These are phyloP conservation scores for Chenopodium formosanum DNA, from an alignment of 148 eudicot species.

Conservation along the genomic window DNA sequence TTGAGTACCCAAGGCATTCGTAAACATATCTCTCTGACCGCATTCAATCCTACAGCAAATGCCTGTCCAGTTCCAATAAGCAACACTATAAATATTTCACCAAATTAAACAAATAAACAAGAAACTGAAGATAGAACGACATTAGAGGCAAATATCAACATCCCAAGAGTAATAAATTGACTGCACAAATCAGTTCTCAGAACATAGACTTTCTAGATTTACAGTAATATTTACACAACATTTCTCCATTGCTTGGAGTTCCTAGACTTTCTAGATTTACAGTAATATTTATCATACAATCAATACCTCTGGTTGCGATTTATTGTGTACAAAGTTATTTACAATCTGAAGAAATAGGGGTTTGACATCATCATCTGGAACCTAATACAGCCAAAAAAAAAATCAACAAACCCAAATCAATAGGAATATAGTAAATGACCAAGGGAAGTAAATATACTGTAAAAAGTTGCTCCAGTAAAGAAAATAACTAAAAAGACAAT, in stretches of 20 bases:
- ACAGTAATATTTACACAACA: not conserved
- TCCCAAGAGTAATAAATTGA: not conserved
- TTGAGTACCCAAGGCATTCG: conserved; percentile 88
- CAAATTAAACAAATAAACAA: not conserved
- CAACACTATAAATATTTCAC: not conserved
- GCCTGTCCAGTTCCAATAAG: conserved; percentile 42
- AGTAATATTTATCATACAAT: conserved; percentile 2
- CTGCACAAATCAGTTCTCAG: not conserved
- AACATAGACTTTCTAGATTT: not conserved
- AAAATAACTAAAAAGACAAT: not conserved
- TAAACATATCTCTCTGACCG: conserved; percentile 86
- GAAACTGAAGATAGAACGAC: not conserved
- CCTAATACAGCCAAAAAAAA: conserved; percentile 39
- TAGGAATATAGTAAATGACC: not conserved
- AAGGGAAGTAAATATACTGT: not conserved
- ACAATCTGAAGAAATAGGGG: conserved; percentile 89
- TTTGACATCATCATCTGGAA: conserved; percentile 94
- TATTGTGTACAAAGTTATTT: conserved; percentile 88
- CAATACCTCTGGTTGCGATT: conserved; percentile 91
- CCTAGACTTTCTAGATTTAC: not conserved
- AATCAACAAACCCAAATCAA: not conserved
- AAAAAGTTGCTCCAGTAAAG: not conserved
- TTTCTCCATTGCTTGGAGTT: too few species aligned
- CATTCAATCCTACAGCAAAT: conserved; percentile 89
- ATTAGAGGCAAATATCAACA: not conserved